These are phyloP conservation scores for Aureobasidium sp. DNA, from an alignment of 2,329 filamentous ascomycete genomes.

Conservation along the genomic window DNA sequence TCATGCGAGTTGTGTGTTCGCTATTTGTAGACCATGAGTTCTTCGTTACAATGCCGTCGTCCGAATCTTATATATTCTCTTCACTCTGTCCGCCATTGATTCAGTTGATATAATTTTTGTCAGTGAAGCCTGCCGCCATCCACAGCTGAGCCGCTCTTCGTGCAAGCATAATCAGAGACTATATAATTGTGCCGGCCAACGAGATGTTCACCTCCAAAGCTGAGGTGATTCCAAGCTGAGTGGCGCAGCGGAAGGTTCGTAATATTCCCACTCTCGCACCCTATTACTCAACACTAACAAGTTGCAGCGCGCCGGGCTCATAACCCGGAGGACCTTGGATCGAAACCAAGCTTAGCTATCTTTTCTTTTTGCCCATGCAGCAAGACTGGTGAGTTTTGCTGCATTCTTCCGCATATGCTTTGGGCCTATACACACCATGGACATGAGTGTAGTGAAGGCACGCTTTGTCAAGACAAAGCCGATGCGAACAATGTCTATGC, in stretches of 20 bases:
- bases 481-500: neutral
- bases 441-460: neutral
- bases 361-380: neutral
- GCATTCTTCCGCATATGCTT: neutral
- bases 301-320: conserved; percentile 17
- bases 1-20: neutral
- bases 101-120: no score
- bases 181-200: neutral
- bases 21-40: neutral
- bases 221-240: conserved; percentile 7
- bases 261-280: neutral
- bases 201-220: no score
- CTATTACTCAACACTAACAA: neutral
- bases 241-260: conserved; percentile 15
- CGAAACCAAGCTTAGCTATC: conserved; percentile 18
- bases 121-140: no score
- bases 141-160: no score
- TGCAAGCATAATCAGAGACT: neutral
- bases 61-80: no score
- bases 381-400: neutral
- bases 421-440: neutral
- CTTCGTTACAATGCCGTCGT: no score
- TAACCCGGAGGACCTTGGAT: conserved; percentile 19
- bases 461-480: neutral
- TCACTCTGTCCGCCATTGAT: no score